These are phyloP conservation scores for Phytophthora citricola DNA, from an alignment of 352 stramenopile species.

Conservation along the genomic window DNA sequence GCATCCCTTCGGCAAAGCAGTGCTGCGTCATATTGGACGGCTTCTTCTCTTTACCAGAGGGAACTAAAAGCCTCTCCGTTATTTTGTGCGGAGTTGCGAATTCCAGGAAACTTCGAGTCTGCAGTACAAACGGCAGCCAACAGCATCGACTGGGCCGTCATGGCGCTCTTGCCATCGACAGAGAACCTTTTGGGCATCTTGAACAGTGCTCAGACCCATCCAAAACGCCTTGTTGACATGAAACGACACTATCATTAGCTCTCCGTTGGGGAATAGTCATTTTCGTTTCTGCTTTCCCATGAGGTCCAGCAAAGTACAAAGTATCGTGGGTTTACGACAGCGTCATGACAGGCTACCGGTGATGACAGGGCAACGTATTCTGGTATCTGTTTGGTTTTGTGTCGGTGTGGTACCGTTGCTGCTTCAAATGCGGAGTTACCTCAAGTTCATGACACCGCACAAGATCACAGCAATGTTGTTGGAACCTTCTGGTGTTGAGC, in stretches of 20 bases:
- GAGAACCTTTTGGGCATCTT: background rate
- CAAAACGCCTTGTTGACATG: background rate
- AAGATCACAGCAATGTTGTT: slow-evolving; percentile 28
- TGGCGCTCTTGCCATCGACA: background rate
- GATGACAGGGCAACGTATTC: slow-evolving; percentile 6
- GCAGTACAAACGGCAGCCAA: slow-evolving; percentile 20
- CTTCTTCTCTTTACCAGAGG: background rate
- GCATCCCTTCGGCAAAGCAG: slow-evolving; percentile 1
- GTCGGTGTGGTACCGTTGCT: slow-evolving; percentile 20
- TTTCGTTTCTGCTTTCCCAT: too few species aligned
- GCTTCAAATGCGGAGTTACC: slow-evolving; percentile 23
- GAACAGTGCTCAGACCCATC: background rate
- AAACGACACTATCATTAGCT: background rate
- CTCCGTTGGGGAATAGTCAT: too few species aligned
- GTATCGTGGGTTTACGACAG: too few species aligned
- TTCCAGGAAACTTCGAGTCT: slow-evolving; percentile 26
- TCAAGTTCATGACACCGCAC: slow-evolving; percentile 31
- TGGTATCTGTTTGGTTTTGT: slow-evolving; percentile 17
- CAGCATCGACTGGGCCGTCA: slow-evolving; percentile 1
- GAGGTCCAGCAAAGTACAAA: too few species aligned
- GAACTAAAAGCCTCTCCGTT: slow-evolving; percentile 5
- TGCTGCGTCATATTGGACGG: slow-evolving; percentile 4
- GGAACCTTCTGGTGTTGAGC: background rate
- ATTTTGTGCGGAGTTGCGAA: slow-evolving; percentile 26
- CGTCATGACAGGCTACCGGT: too few species aligned